Conservation (phyloP, 2,329 filamentous ascomycete genomes). For the Trichoderma cornu-damae region DNA sequence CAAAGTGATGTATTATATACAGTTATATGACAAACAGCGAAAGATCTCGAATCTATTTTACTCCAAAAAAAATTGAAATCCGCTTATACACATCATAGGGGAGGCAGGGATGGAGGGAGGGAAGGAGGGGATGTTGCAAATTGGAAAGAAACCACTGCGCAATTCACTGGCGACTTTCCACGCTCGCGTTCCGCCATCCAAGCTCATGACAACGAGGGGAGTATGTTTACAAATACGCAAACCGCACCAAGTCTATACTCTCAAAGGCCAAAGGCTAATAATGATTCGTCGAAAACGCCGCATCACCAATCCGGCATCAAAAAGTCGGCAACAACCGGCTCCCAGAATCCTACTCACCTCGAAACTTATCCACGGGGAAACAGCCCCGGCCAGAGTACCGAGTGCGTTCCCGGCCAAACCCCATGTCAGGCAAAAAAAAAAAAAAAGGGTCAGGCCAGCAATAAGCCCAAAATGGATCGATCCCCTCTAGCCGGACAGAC, state of each 20-base stretch:
- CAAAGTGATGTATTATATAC: too few relatives aligned
- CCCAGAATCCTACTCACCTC: conserved; percentile 59
- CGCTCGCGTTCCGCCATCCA: conserved; percentile 5
- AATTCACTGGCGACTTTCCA: conserved; percentile 8
- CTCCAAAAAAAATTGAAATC: too few relatives aligned
- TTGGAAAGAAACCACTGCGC: too few relatives aligned
- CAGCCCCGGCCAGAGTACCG: conserved; percentile 48
- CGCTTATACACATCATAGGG: too few relatives aligned
- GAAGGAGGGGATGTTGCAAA: too few relatives aligned
- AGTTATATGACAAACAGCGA: too few relatives aligned
- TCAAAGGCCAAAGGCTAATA: background rate
- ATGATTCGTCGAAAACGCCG: background rate
- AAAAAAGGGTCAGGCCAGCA: conserved; percentile 35
- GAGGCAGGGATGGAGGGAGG: too few relatives aligned
- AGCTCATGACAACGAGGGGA: conserved; percentile 19
- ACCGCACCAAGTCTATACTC: background rate
- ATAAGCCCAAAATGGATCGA: conserved; percentile 28
- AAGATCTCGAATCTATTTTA: too few relatives aligned
- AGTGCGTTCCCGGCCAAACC: conserved; percentile 38
- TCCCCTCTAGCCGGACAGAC: conserved; percentile 23
- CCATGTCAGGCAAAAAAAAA: too few relatives aligned
- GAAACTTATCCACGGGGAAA: conserved; percentile 57
- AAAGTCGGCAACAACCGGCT: conserved; percentile 53
- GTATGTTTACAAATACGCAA: conserved; percentile 14
- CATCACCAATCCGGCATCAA: conserved; percentile 61